A percentile compares a stretch with the other conserved stretches of the same genome.
phyloP scores from a whole-genome alignment of 352 stramenopile species.

The Phytopythium aichiense region DNA sequence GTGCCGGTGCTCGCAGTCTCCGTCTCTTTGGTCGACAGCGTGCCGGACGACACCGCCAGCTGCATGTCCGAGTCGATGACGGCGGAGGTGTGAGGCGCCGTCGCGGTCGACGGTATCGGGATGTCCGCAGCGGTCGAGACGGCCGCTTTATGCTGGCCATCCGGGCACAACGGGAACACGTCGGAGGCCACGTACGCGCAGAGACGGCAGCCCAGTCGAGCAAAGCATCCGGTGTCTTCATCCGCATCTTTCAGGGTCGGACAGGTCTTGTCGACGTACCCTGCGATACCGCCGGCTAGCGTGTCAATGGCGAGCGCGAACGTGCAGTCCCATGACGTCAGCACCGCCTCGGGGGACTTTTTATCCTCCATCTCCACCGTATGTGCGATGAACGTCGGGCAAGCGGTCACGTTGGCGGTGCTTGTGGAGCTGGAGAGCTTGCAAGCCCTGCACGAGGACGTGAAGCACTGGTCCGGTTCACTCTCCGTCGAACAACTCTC shows the following conservation, averaged over 20 bases:
- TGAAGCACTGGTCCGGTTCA: neutral
- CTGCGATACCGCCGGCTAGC: neutral
- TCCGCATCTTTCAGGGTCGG: neutral
- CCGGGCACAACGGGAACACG: neutral
- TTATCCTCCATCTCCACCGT: neutral
- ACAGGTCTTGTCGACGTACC: neutral
- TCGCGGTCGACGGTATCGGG: neutral
- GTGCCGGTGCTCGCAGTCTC: neutral
- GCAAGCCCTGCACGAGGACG: neutral
- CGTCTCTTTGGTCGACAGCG: neutral
- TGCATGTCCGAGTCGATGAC: neutral
- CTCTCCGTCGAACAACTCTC: neutral
- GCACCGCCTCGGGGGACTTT: neutral
- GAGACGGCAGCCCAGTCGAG: neutral
- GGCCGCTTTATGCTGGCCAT: neutral
- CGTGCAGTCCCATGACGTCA: conserved; percentile 1
- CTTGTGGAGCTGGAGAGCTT: neutral
- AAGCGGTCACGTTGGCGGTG: neutral
- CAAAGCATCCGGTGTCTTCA: neutral
- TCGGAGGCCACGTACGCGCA: neutral
- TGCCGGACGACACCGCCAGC: neutral
- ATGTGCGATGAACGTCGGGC: neutral
- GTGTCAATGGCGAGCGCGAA: conserved; percentile 1
- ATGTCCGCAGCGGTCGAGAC: neutral
- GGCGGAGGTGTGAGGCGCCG: neutral